phyloP scores from a whole-genome alignment of 345 rosid species.

The Salix purpurea region DNA sequence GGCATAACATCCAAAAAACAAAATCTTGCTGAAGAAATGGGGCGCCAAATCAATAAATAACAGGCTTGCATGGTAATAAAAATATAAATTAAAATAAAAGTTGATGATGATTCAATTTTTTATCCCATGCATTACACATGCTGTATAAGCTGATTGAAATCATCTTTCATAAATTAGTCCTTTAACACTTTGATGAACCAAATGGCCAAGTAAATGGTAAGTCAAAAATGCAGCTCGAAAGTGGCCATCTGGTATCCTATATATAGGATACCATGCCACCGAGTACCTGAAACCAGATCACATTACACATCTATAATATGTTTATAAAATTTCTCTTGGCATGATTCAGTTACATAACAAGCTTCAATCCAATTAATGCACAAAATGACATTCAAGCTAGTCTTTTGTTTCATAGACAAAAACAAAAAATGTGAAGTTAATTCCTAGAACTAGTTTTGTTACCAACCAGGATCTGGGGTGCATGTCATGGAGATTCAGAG shows the following conservation, averaged over 20 bases:
- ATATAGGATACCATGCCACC: conserved; percentile 67
- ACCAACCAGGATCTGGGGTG: conserved; percentile 59
- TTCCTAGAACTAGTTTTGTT: neutral
- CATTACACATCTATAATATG: neutral
- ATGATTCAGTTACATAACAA: neutral
- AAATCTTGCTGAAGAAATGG: neutral
- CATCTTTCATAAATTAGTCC: too few species aligned
- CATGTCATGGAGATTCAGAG: conserved; percentile 36
- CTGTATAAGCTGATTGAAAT: too few species aligned
- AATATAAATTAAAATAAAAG: neutral
- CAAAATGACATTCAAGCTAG: neutral
- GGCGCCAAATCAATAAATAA: neutral
- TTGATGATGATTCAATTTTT: neutral
- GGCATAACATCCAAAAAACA: neutral
- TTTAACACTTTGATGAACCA: conserved; percentile 8
- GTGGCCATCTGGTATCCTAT: conserved; percentile 58
- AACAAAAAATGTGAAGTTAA: neutral
- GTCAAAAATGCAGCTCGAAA: conserved; percentile 60
- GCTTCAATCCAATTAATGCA: neutral
- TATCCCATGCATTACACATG: too few species aligned
- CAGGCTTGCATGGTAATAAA: neutral
- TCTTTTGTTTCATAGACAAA: neutral
- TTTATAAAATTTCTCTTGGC: neutral
- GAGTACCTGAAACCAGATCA: conserved; percentile 45
- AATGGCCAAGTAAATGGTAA: conserved; percentile 52